Conservation (phyloP, 352 stramenopile genomes). For the Blastocystis sp. region DNA sequence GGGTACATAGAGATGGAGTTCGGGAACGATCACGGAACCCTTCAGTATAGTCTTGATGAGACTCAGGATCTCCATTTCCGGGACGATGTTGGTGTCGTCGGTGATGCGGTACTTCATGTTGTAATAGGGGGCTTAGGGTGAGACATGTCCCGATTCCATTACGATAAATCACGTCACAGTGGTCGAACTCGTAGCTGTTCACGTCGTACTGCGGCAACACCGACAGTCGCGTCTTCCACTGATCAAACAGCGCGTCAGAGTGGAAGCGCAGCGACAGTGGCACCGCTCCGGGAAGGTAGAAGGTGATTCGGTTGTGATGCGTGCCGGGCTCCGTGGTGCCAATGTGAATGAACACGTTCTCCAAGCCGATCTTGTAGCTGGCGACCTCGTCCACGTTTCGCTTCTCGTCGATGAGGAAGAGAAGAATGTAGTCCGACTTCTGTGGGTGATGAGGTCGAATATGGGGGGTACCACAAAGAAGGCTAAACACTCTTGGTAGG, state of each 20-base stretch:
- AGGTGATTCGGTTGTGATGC: slow-evolving; percentile 35
- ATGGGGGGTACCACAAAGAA: not conserved
- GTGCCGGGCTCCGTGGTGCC: not conserved
- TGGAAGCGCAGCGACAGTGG: slow-evolving; percentile 38
- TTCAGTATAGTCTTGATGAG: not conserved
- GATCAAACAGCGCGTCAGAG: not conserved
- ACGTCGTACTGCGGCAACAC: slow-evolving; percentile 22
- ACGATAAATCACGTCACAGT: not conserved
- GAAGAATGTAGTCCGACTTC: not conserved
- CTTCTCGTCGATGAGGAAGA: slow-evolving; percentile 12
- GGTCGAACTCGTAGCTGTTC: not conserved
- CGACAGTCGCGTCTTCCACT: slow-evolving; percentile 18
- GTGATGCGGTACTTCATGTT: slow-evolving; percentile 38
- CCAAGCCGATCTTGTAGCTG: slow-evolving; percentile 36
- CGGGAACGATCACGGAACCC: not conserved
- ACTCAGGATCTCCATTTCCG: slow-evolving; percentile 5
- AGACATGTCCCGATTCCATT: not conserved
- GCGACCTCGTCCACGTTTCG: not conserved
- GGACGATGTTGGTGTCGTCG: not conserved
- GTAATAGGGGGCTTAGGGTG: slow-evolving; percentile 41
- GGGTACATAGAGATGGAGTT: slow-evolving; percentile 47
- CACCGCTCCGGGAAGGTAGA: slow-evolving; percentile 26
- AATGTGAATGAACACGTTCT: slow-evolving; percentile 19
- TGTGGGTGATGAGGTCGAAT: not conserved
- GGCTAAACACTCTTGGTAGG: not conserved